Percentiles rank a stretch among this genome's conserved stretches.
Evolutionary conservation across 768 basidiomycete species (phyloP).

Genomic region (Boletus patriciae): DNA sequence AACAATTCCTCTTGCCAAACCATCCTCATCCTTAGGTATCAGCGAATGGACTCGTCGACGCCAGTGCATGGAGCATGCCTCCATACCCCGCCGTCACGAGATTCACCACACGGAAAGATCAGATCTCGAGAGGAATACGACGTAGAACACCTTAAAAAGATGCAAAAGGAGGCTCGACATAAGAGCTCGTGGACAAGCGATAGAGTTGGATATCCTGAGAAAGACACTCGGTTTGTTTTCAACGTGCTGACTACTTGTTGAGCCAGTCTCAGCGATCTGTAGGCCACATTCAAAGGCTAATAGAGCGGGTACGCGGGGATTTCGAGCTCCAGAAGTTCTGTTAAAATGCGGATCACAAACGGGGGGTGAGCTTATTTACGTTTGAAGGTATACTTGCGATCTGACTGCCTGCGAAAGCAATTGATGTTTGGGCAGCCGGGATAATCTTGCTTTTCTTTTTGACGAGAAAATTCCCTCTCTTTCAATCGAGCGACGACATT

Average conservation of each 20-base stretch:
- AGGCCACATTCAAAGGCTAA: conserved; percentile 90
- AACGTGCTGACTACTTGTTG: not conserved
- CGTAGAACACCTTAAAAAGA: conserved; percentile 49
- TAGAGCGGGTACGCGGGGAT: conserved; percentile 94
- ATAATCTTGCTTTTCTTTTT: conserved; percentile 92
- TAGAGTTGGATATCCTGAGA: conserved; percentile 73
- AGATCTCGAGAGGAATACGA: conserved; percentile 45
- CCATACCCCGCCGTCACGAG: conserved; percentile 65
- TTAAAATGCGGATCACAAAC: conserved; percentile 93
- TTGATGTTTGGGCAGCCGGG: conserved; percentile 96
- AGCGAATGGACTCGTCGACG: conserved; percentile 56
- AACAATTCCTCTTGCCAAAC: not conserved
- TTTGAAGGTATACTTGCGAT: not conserved
- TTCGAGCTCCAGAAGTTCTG: conserved; percentile 94
- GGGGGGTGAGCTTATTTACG: conserved; percentile 60
- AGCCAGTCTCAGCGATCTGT: not conserved
- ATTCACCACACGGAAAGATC: conserved; percentile 70
- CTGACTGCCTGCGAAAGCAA: conserved; percentile 52
- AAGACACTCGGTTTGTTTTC: conserved; percentile 62
- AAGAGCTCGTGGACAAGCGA: conserved; percentile 58
- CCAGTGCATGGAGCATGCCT: conserved; percentile 62
- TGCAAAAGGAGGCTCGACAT: conserved; percentile 59
- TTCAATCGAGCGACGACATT: conserved; percentile 90
- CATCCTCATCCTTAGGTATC: conserved; percentile 11
- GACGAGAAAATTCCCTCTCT: conserved; percentile 88